Conservation (phyloP, 1,139 yeast genomes). For the Meyerozyma sp. region DNA sequence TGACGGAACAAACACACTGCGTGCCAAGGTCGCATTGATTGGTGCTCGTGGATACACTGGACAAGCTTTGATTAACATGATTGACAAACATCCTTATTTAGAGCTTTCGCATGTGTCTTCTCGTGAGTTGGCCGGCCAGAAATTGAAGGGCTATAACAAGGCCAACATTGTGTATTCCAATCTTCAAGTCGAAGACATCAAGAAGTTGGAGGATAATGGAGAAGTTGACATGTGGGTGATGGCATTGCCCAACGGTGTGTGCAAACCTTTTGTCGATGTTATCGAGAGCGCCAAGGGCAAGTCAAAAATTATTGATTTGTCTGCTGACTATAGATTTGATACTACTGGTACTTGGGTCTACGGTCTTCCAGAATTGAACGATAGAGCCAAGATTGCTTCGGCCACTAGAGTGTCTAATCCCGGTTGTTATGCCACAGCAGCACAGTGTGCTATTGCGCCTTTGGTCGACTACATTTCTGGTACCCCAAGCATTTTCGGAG, state of each 20-base stretch:
- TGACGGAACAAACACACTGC: conserved; percentile 55
- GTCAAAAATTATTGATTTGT: conserved; percentile 83
- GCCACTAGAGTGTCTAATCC: conserved; percentile 92
- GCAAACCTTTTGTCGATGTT: conserved; percentile 95
- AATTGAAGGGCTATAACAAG: conserved; percentile 82
- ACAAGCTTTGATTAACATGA: conserved; percentile 80
- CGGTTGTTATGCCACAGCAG: conserved; percentile 98
- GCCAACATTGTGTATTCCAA: conserved; percentile 75
- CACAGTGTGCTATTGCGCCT: conserved; percentile 91
- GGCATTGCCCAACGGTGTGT: conserved; percentile 98
- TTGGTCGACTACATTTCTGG: conserved; percentile 59
- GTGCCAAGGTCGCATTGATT: conserved; percentile 78
- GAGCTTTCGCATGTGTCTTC: conserved; percentile 93
- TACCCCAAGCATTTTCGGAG: conserved; percentile 84
- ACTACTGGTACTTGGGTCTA: conserved; percentile 83
- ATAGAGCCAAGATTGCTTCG: conserved; percentile 58
- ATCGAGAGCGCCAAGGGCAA: conserved; percentile 57
- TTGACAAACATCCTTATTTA: conserved; percentile 80
- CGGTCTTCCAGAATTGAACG: conserved; percentile 82
- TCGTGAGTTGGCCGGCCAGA: conserved; percentile 86
- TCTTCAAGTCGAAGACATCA: conserved; percentile 81
- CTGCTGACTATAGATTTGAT: conserved; percentile 96
- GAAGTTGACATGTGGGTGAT: conserved; percentile 96
- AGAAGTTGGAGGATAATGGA: conserved; percentile 64
- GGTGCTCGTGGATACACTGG: conserved; percentile 99